Evolutionary conservation across 1,284 basidiomycete species (phyloP).

Genomic region (Boletus sp.): DNA sequence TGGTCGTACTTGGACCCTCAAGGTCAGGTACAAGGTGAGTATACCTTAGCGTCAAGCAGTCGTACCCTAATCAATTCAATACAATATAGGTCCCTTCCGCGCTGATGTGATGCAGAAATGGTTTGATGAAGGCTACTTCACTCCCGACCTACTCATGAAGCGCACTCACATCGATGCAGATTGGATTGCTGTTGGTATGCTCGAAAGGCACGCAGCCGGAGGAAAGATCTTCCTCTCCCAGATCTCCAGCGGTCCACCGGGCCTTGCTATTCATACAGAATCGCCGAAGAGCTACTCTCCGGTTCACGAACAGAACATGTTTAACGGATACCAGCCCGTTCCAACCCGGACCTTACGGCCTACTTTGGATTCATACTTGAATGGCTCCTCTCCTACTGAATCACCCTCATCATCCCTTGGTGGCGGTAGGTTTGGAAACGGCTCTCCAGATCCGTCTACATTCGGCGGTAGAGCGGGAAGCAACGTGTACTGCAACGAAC

Average conservation of each 20-base stretch:
- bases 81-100: slow-evolving; percentile 76
- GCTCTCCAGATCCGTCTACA: slow-evolving; percentile 62
- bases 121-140: slow-evolving; percentile 91
- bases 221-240: slow-evolving; percentile 64
- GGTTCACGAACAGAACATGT: slow-evolving; percentile 37
- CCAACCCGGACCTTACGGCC: slow-evolving; percentile 56
- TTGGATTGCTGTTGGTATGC: slow-evolving; percentile 61
- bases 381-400: slow-evolving; percentile 52
- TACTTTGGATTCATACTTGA: slow-evolving; percentile 57
- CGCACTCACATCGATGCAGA: slow-evolving; percentile 63
- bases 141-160: slow-evolving; percentile 81
- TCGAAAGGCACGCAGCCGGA: slow-evolving; percentile 48
- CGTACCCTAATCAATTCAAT: slow-evolving; percentile 10
- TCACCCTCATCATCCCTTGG: slow-evolving; percentile 70
- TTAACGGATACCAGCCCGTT: slow-evolving; percentile 58
- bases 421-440: slow-evolving; percentile 54
- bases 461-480: slow-evolving; percentile 47
- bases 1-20: slow-evolving; percentile 93
- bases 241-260: slow-evolving; percentile 47
- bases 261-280: slow-evolving; percentile 47
- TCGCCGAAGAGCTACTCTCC: slow-evolving; percentile 36
- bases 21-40: slow-evolving; percentile 81
- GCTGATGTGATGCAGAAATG: slow-evolving; percentile 94
- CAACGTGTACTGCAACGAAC: slow-evolving; percentile 38
- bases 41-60: background rate